phyloP scores from a whole-genome alignment of 2,329 filamentous ascomycete genomes.

The Escovopsis sp. region DNA sequence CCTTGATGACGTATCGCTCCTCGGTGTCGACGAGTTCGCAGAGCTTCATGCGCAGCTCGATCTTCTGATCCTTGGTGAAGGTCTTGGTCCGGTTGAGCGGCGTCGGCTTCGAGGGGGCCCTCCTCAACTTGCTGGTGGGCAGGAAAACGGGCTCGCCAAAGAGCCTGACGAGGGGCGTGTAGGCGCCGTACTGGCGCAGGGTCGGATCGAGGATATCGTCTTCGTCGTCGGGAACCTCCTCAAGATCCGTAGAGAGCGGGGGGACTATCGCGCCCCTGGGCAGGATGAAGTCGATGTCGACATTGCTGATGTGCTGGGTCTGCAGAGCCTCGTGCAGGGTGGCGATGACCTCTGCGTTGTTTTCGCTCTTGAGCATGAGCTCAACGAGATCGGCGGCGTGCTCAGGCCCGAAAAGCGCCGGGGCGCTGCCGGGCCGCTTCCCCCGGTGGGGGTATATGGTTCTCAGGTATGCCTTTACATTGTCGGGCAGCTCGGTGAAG shows the following conservation, averaged over 20 bases:
- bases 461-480: slow-evolving; percentile 57
- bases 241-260: slow-evolving; percentile 41
- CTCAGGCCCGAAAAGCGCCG: slow-evolving; percentile 69
- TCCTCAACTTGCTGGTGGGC: slow-evolving; percentile 68
- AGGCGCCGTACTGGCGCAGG: slow-evolving; percentile 57
- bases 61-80: slow-evolving; percentile 69
- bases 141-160: slow-evolving; percentile 77
- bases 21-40: slow-evolving; percentile 85
- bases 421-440: slow-evolving; percentile 46
- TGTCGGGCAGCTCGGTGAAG: slow-evolving; percentile 70
- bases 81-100: slow-evolving; percentile 62
- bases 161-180: slow-evolving; percentile 59
- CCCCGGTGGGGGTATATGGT: slow-evolving; percentile 38
- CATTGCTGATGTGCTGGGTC: slow-evolving; percentile 67
- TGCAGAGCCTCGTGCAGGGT: slow-evolving; percentile 63
- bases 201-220: slow-evolving; percentile 51
- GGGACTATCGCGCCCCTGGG: slow-evolving; percentile 63
- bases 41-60: slow-evolving; percentile 75
- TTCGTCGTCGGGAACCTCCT: slow-evolving; percentile 44
- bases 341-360: slow-evolving; percentile 54
- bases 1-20: slow-evolving; percentile 79
- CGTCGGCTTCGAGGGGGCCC: slow-evolving; percentile 75
- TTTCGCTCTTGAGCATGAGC: slow-evolving; percentile 69
- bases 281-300: slow-evolving; percentile 77
- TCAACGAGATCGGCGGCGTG: slow-evolving; percentile 85